Conservation (phyloP, 2,329 filamentous ascomycete species). For the Trichoderma simmonsii region DNA sequence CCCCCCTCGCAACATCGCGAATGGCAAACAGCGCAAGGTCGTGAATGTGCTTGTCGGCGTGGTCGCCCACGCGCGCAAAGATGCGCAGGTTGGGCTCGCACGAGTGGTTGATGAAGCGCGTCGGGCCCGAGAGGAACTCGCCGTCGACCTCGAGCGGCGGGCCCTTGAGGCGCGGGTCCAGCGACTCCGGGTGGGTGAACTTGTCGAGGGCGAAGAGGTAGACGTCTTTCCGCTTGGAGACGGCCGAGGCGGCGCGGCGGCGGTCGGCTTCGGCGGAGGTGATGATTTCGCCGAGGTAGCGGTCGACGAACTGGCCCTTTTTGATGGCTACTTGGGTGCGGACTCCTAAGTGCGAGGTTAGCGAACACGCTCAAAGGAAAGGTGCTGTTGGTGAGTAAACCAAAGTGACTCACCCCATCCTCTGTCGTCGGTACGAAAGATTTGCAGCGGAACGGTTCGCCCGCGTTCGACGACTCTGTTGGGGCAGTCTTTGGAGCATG, state of each 20-base stretch:
- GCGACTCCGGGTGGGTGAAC: slow-evolving; percentile 58
- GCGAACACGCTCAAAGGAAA: neutral
- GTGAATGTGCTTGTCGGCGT: slow-evolving; percentile 70
- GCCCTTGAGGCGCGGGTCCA: slow-evolving; percentile 54
- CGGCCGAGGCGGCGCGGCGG: slow-evolving; percentile 55
- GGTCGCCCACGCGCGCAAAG: slow-evolving; percentile 75
- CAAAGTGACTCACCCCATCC: slow-evolving; percentile 63
- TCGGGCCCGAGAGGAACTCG: slow-evolving; percentile 73
- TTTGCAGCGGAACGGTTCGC: slow-evolving; percentile 66
- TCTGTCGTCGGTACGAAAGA: slow-evolving; percentile 69
- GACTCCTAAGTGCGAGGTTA: slow-evolving; percentile 46
- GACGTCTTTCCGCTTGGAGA: slow-evolving; percentile 64
- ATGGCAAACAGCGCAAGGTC: slow-evolving; percentile 75
- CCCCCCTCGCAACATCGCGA: slow-evolving; percentile 58
- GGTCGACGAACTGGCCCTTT: slow-evolving; percentile 75
- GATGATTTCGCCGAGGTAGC: slow-evolving; percentile 71
- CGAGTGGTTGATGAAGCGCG: slow-evolving; percentile 79
- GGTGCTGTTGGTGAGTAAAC: neutral
- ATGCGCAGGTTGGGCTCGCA: slow-evolving; percentile 77
- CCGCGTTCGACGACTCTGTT: slow-evolving; percentile 77
- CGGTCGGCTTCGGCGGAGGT: slow-evolving; percentile 61
- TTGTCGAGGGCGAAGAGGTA: slow-evolving; percentile 84
- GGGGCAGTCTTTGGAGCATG: slow-evolving; percentile 61
- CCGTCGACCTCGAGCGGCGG: slow-evolving; percentile 63
- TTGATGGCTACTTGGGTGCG: slow-evolving; percentile 61